Percentiles rank a stretch among this genome's conserved stretches.
These are phyloP conservation scores for Hansenula anomala DNA, from an alignment of 1,139 yeast genomes.

Conservation along the genomic window DNA sequence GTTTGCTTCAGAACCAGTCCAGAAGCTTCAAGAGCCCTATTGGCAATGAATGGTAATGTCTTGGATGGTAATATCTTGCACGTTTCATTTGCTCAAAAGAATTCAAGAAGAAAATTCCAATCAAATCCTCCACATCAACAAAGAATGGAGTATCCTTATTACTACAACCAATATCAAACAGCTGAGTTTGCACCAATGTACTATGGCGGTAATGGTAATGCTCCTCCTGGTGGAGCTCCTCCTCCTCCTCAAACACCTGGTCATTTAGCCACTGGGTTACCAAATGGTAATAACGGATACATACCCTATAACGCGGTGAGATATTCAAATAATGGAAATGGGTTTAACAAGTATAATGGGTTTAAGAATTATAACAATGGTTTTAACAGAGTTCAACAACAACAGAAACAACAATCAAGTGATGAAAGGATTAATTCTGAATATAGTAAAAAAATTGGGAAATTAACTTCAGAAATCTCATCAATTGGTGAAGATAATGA, in stretches of 20 bases:
- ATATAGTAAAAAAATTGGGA: background rate
- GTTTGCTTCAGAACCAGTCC: slow-evolving; percentile 42
- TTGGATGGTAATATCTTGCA: slow-evolving; percentile 25
- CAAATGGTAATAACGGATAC: background rate
- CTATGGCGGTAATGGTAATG: background rate
- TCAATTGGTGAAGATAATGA: background rate
- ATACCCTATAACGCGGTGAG: background rate
- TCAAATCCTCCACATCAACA: too few relatives aligned
- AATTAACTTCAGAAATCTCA: background rate
- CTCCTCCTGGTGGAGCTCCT: background rate
- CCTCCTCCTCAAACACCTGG: background rate
- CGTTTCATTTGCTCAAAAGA: slow-evolving; percentile 34
- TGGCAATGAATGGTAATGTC: slow-evolving; percentile 34
- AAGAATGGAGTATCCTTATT: background rate
- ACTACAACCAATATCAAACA: background rate
- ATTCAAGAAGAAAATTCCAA: slow-evolving; percentile 8
- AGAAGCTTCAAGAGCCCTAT: slow-evolving; percentile 43
- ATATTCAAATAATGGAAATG: background rate
- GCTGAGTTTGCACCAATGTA: background rate
- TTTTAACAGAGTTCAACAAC: too few relatives aligned
- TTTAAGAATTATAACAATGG: too few relatives aligned
- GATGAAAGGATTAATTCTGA: too few relatives aligned
- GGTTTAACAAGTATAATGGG: background rate
- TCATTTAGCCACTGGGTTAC: too few relatives aligned
- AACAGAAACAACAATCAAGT: background rate